Base-by-base conservation (phyloP, 306 rosid genomes). In the Cucurbita ficifolia region DNA sequence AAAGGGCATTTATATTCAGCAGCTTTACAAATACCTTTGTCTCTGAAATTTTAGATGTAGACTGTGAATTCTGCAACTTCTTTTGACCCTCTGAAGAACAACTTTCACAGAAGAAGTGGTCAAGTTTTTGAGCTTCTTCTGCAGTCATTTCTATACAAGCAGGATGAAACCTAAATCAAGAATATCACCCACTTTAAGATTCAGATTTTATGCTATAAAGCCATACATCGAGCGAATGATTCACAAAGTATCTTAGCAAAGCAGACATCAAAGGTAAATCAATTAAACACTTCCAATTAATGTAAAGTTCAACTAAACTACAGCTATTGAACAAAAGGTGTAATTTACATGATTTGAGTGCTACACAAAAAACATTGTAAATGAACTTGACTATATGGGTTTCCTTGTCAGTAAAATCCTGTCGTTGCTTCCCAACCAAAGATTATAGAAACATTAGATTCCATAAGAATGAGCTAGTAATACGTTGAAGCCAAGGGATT, bases 101-200 rank as follows among this genome's bases (percentile, higher is more conserved):
- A 39, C 7, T 39, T 4, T 39, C 7, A 39, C 99, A 95, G 74
- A 80, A 95, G 85, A 95, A 95, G 84, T 88, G 90, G 57, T 95
- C 97, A 22, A 95, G 91, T 82, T 92, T 82, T 77, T 88, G 76
- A 48, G 99, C 97, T 83, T 95, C 97, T 85, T 95, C 96, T 57
- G 80, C 86, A 64, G 89, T 86, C 99, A 95, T 95, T 89, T 95
- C 96, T 88, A 95, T 89, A 87, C 99, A 95, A 79, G 90, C 88
- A 84, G 99, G 99, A 81, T 95, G 99, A 81, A 95, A 95, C 99
- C 99, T 95, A 90, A 80, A 94, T 82, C 79, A 39, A 39, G 8
- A 39, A 39, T 39, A 39, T 39, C 42, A 39, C 4, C 42, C 42
- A 39, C 42, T 39, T 39, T 39, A 39, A 7, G 42, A 14, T 46